Evolutionary conservation across 192 early-diverging fungal species (phyloP), one percentile per base, ranked within the genome.

Genomic region (Mortierella alpina): DNA sequence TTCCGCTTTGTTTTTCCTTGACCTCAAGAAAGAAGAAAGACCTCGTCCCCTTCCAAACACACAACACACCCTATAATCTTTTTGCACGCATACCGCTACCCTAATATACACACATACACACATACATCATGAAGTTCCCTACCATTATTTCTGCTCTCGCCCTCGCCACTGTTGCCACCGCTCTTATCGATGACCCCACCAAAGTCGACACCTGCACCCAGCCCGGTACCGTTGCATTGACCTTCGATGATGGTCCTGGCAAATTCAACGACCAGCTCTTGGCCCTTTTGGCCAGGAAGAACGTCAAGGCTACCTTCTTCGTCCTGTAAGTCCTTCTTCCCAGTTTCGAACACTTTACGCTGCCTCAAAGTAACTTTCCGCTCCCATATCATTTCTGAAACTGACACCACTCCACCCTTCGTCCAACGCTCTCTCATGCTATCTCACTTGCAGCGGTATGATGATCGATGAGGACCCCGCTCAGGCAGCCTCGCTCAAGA

Each of bases 271-370:
- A 74, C 45, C 65, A 70, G 6, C 67, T 93, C 18, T 75, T 92
- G 31, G 84, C 84, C 60, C 61, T 83, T 4, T 77, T 93, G 47
- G 71, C 83, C 42, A 48, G 72, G 44, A 70, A 80, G 17, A 83
- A 88, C 65, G 80, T 93, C 63, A 91, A 90, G 70, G 91, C 85
- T 4, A 92, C 92, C 3, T 93, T 93, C 75, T 91, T 83, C 70
- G 83, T 93, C 31, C 70, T 88, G 70, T 91, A 91, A 56, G 66
- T 65, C 14, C 42, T 7, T 48, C 4, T 5, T 49, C 2, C 1
- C 50, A 39, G 15, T 49, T 31, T 31, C 31, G 31, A 31, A 3
- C 31, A 31, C 31, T 31, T 31, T 31, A 31, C 31, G 31, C 31
- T 53, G 15, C 13, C 52, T 53, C 17, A 53, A 8, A 53, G 15